A percentile compares a stretch with the other conserved stretches of the same genome.
Conservation (phyloP, 352 stramenopile species). For the Blastocystis sp. region DNA sequence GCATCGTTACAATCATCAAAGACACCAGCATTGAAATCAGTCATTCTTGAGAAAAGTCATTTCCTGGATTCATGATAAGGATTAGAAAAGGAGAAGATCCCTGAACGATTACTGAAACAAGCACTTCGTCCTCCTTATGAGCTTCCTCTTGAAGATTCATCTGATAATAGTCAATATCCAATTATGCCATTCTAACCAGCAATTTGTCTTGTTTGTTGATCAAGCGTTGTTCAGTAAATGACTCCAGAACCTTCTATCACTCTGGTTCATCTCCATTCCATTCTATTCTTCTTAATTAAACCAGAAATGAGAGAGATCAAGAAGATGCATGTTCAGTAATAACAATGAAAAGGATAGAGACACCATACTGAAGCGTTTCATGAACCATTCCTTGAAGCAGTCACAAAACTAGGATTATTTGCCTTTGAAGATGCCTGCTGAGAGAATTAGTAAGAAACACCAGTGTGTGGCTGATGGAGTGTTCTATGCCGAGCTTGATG, state of each 20-base stretch:
- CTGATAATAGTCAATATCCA: too few species aligned
- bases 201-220: too few species aligned
- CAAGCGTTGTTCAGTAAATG: too few species aligned
- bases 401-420: constrained; percentile 50
- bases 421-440: constrained; percentile 20
- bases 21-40: constrained; percentile 30
- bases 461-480: constrained; percentile 99
- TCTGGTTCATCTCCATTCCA: too few species aligned
- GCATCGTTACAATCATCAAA: neutral
- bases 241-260: too few species aligned
- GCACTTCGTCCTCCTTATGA: neutral
- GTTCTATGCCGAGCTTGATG: constrained; percentile 78
- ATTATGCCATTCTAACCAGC: too few species aligned
- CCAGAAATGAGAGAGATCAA: too few species aligned
- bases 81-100: constrained; percentile 32
- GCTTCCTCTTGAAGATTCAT: neutral
- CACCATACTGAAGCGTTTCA: neutral
- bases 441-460: constrained; percentile 91
- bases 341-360: neutral
- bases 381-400: neutral
- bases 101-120: neutral
- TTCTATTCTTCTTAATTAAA: too few species aligned
- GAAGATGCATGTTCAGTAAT: neutral
- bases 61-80: neutral
- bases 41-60: constrained; percentile 53